phyloP scores from a whole-genome alignment of 2,329 filamentous ascomycete species.

The Diaporthe citrichinensis region DNA sequence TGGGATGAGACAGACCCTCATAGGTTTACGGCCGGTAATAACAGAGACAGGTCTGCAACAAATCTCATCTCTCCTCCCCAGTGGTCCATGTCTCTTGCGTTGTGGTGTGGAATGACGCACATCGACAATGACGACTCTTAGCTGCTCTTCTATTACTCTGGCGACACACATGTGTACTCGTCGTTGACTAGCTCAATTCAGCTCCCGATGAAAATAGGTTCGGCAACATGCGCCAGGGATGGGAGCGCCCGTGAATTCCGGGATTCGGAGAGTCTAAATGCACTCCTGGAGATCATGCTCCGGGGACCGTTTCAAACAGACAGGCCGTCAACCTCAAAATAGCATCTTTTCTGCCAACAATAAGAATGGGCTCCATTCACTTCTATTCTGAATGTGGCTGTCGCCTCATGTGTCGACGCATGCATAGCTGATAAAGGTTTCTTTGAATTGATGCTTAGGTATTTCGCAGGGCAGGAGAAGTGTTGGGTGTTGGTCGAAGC shows the following conservation, averaged over 20 bases:
- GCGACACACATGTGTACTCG: neutral
- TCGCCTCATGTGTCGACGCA: neutral
- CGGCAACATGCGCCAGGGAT: neutral
- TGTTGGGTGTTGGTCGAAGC: neutral
- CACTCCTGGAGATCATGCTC: conserved; percentile 1
- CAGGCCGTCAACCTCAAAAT: conserved; percentile 6
- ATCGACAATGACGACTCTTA: neutral
- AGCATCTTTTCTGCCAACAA: neutral
- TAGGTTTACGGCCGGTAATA: conserved; percentile 12
- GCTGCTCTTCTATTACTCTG: neutral
- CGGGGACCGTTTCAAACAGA: neutral
- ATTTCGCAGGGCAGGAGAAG: neutral
- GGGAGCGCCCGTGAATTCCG: neutral
- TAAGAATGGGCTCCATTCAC: neutral
- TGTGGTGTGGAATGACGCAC: conserved; percentile 4
- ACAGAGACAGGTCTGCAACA: neutral
- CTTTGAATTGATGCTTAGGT: neutral
- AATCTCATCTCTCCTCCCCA: neutral
- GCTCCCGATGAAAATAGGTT: neutral
- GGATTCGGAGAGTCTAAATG: neutral
- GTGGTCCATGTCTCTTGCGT: neutral
- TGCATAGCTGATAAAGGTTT: neutral
- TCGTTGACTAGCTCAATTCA: neutral
- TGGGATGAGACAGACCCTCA: neutral
- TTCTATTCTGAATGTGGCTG: conserved; percentile 18